Percentiles rank a stretch among this genome's conserved stretches.
phyloP scores from a whole-genome alignment of 1,284 basidiomycete species.

The Marasmius oreades region DNA sequence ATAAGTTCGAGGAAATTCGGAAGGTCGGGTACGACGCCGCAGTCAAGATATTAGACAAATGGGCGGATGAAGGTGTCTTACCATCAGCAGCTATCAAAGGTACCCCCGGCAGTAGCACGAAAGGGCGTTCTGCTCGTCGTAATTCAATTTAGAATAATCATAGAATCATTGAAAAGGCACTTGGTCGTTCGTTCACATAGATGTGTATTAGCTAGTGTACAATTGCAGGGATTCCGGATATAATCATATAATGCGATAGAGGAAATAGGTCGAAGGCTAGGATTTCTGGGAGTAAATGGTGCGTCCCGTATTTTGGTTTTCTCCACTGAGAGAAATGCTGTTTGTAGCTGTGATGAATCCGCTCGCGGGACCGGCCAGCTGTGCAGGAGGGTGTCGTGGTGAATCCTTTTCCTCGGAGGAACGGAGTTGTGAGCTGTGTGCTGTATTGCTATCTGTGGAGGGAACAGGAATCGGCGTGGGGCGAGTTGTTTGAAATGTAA shows the following conservation, averaged over 20 bases:
- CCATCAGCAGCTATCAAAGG: conserved; percentile 13
- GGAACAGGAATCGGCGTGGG: background rate
- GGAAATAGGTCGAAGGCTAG: background rate
- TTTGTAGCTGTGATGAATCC: conserved; percentile 38
- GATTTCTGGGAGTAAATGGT: conserved; percentile 52
- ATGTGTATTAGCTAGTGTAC: background rate
- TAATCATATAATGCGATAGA: background rate
- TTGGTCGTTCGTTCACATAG: background rate
- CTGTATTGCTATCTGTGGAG: background rate
- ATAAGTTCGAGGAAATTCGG: conserved; percentile 81
- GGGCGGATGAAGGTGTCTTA: conserved; percentile 41
- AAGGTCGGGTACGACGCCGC: conserved; percentile 81
- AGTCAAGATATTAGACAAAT: conserved; percentile 69
- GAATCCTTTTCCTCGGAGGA: conserved; percentile 24
- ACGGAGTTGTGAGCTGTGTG: conserved; percentile 15
- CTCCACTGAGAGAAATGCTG: conserved; percentile 26
- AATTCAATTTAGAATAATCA: conserved; percentile 54
- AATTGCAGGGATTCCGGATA: background rate
- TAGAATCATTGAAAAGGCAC: background rate
- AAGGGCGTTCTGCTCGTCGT: conserved; percentile 71
- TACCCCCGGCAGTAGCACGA: conserved; percentile 37
- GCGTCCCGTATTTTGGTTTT: conserved; percentile 44
- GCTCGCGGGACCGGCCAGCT: conserved; percentile 43
- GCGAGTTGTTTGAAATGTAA: background rate
- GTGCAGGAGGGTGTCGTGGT: conserved; percentile 29